Conservation (phyloP, 179 eudicot genomes). For the Dionaea muscipula region DNA sequence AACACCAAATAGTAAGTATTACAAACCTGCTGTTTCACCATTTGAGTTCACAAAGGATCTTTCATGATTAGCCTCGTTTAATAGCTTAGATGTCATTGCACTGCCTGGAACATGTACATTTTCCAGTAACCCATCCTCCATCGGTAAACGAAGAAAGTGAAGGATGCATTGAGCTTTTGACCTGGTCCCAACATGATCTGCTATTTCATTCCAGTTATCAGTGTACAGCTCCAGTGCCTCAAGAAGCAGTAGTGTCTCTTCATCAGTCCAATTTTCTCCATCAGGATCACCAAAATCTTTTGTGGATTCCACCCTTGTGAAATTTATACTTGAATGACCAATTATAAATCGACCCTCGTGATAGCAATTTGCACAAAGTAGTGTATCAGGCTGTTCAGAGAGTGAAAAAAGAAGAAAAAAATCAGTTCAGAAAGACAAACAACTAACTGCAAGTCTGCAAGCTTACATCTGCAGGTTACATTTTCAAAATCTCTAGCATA, state of each 20-base stretch:
- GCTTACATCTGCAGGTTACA: too few species aligned
- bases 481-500: too few species aligned
- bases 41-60: conserved; percentile 33
- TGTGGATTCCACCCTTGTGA: conserved; percentile 27
- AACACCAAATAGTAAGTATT: conserved; percentile 7
- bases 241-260: conserved; percentile 49
- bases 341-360: conserved; percentile 62
- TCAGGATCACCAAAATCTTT: conserved; percentile 36
- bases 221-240: conserved; percentile 71
- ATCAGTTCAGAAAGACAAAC: too few species aligned
- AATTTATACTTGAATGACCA: conserved; percentile 73
- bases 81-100: conserved; percentile 23
- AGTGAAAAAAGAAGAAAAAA: not conserved
- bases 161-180: conserved; percentile 94
- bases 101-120: conserved; percentile 52
- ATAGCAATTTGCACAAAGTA: conserved; percentile 71
- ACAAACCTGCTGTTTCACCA: conserved; percentile 45
- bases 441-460: too few species aligned
- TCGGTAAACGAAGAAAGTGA: conserved; percentile 81
- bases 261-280: conserved; percentile 52
- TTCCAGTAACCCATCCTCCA: conserved; percentile 53
- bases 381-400: conserved; percentile 47
- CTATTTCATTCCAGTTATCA: conserved; percentile 90
- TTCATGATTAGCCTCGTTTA: conserved; percentile 23
- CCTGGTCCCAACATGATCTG: conserved; percentile 66